Evolutionary conservation across 140 eudicot species (phyloP).

Genomic region (Ambrosia hybrid): DNA sequence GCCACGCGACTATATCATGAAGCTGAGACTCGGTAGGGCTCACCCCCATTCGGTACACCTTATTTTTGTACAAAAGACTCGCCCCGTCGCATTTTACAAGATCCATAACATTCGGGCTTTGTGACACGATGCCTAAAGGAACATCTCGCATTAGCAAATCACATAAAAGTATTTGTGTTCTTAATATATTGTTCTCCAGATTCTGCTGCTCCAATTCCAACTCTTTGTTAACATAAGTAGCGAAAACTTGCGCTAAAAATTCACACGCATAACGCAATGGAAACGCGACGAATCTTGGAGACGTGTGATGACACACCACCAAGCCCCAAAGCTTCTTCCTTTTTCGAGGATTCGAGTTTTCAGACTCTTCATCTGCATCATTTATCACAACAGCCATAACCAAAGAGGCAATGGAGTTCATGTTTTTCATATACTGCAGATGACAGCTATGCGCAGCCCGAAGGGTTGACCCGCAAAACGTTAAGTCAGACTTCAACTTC

Average conservation of each 20-base stretch:
- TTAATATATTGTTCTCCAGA: slow-evolving; percentile 71
- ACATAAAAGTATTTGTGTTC: slow-evolving; percentile 83
- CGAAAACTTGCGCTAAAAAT: slow-evolving; percentile 86
- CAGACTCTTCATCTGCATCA: slow-evolving; percentile 60
- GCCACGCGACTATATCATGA: slow-evolving; percentile 72
- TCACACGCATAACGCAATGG: slow-evolving; percentile 90
- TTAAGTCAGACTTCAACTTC: slow-evolving; percentile 59
- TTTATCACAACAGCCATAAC: slow-evolving; percentile 91
- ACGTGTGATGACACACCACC: slow-evolving; percentile 82
- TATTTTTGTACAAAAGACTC: slow-evolving; percentile 52
- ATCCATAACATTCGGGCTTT: slow-evolving; percentile 88
- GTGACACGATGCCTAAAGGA: slow-evolving; percentile 77
- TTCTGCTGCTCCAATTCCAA: slow-evolving; percentile 72
- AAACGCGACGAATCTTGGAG: slow-evolving; percentile 86
- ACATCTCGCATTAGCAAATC: slow-evolving; percentile 85
- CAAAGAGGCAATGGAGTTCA: slow-evolving; percentile 86
- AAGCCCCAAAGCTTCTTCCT: slow-evolving; percentile 89
- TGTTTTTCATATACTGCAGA: slow-evolving; percentile 82
- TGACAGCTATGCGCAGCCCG: slow-evolving; percentile 94
- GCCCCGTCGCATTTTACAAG: slow-evolving; percentile 95
- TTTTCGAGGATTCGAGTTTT: slow-evolving; percentile 45
- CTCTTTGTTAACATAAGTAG: slow-evolving; percentile 83
- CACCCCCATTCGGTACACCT: slow-evolving; percentile 57
- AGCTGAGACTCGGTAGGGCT: slow-evolving; percentile 68
- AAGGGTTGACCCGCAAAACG: slow-evolving; percentile 88